Base-by-base conservation (phyloP, 2,329 filamentous ascomycete genomes). In the Aspergillus piperis region DNA sequence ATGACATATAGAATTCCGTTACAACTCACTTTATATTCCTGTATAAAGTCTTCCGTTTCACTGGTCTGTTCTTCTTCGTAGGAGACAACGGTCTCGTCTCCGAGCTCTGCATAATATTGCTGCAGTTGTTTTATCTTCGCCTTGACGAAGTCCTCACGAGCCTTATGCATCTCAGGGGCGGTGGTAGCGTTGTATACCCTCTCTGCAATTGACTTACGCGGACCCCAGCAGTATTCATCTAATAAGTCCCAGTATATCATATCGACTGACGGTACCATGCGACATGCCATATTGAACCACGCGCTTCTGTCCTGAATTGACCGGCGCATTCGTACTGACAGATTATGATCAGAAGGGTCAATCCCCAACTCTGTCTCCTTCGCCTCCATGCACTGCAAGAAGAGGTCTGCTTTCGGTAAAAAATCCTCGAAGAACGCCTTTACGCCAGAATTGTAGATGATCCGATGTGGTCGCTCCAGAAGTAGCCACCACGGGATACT, bases 401-500 rank as follows among this genome's bases (percentile, higher is more conserved):
- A 61, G 8, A 38, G 0, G 13, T 55, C 23, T 2, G 57, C 60
- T 11, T 39, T 53, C 6, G 57, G 48, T 3, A 57, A 17, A 13
- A 54, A 57, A 0, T 36, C 2, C 2, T 57, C 17, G 2, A 58
- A 25, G 13, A 61, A 61, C 0, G 21, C 27, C 8, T 36, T 44
- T 0, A 6, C 13, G 3, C 54, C 59, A 2, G 3, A 2, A 7
- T 53, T 13, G 8, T 49, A 19, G 2, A 63, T 38, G 4, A 58
- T 21, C 5, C 5, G 10, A 21, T 63, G 19, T 4, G 68, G 65
- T 23, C 53, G 54, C 21, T 44, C 10, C 7, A 58, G 44, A 19
- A 63, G 50, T 11, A 65, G 15, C 58, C 61, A 63, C 57, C 47
- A 67, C 4, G 66, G 64, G 4, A 66, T 56, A 27, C 51, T 60